Conservation (phyloP, 1,284 basidiomycete genomes). For the Ganoderma sp. region DNA sequence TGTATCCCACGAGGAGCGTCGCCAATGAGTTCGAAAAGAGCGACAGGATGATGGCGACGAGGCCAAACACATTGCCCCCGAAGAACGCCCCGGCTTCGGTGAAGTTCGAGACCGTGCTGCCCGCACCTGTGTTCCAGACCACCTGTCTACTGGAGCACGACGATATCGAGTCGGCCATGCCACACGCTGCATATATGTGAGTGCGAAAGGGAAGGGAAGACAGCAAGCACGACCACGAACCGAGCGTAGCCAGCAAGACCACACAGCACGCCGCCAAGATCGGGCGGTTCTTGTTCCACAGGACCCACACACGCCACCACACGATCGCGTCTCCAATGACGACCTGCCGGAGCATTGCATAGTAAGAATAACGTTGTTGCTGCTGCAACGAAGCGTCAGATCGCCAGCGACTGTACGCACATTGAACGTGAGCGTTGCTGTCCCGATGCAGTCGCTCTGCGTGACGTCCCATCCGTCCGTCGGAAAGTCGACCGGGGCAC, state of each 20-base stretch:
- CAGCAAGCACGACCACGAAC: background rate
- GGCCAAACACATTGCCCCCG: background rate
- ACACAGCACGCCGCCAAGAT: background rate
- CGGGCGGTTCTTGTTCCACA: background rate
- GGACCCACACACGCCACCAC: constrained; percentile 8
- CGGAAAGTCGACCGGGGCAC: background rate
- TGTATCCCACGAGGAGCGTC: background rate
- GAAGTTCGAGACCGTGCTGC: background rate
- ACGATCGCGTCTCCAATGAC: background rate
- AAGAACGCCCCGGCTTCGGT: background rate
- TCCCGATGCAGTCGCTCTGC: background rate
- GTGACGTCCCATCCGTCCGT: background rate
- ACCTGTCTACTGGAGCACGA: background rate
- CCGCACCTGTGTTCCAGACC: background rate
- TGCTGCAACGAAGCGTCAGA: background rate
- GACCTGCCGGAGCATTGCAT: background rate
- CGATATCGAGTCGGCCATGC: background rate
- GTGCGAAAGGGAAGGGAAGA: background rate
- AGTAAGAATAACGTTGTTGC: background rate
- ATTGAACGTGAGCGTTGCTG: background rate
- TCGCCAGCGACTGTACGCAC: background rate
- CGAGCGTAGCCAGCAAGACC: background rate
- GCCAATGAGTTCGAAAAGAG: background rate
- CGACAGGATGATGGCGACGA: background rate
- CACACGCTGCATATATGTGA: background rate